phyloP scores from a whole-genome alignment of 2,329 filamentous ascomycete species.

The Alternaria alternata region DNA sequence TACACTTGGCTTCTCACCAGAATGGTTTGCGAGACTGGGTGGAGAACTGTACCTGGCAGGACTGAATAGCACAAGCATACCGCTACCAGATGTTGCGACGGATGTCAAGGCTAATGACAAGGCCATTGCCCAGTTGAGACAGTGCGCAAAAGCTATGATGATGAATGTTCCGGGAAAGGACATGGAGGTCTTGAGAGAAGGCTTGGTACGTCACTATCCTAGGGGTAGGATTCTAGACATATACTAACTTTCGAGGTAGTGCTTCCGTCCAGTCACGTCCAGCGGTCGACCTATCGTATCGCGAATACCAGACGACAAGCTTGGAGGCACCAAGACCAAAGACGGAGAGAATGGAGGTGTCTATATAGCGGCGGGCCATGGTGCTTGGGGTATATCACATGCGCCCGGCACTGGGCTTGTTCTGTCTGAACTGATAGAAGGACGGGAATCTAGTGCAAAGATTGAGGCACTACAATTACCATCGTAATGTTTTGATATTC shows the following conservation, averaged over 20 bases:
- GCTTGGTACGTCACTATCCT: conserved; percentile 53
- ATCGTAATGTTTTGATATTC: background rate
- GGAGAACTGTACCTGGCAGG: conserved; percentile 78
- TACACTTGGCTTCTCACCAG: conserved; percentile 68
- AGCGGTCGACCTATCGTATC: conserved; percentile 71
- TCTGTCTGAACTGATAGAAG: conserved; percentile 74
- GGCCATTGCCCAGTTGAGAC: conserved; percentile 61
- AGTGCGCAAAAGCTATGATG: conserved; percentile 60
- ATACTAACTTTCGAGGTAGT: conserved; percentile 47
- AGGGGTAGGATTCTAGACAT: conserved; percentile 7
- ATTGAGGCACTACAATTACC: conserved; percentile 60
- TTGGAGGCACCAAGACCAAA: conserved; percentile 61
- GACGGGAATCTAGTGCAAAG: conserved; percentile 65
- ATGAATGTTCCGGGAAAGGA: conserved; percentile 57
- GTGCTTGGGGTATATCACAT: conserved; percentile 71
- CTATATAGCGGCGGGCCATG: conserved; percentile 75
- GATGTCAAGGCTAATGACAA: conserved; percentile 58
- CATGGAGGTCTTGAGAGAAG: conserved; percentile 69
- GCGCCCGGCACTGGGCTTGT: conserved; percentile 73
- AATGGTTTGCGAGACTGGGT: conserved; percentile 72
- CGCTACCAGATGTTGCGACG: conserved; percentile 66
- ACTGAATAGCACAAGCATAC: conserved; percentile 68
- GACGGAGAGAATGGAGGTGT: conserved; percentile 65
- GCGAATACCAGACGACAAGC: conserved; percentile 63
- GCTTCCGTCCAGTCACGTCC: conserved; percentile 74